Evolutionary conservation across 2,329 filamentous ascomycete species (phyloP), one percentile per base, ranked within the genome.

Genomic region (Microdochium paspali): DNA sequence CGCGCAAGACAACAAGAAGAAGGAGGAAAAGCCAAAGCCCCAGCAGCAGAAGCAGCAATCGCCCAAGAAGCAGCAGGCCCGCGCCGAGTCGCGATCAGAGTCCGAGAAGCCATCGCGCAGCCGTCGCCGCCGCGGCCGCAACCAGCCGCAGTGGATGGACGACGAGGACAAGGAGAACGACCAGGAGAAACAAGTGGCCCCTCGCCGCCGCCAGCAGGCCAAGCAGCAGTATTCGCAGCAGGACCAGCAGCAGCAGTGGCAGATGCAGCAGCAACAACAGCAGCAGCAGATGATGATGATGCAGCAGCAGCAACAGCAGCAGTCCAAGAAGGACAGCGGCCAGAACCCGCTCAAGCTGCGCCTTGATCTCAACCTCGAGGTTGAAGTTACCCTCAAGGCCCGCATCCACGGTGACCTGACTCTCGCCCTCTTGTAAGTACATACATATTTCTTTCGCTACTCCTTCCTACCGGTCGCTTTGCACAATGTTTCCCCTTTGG

Each of bases 351-450:
- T 90, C 61, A 84, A 84, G 61, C 66, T 93, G 56, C 77, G 82
- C 31, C 69, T 93, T 21, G 87, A 93, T 60, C 73, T 90, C 48
- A 93, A 93, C 65, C 71, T 93, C 49, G 87, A 93, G 55, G 76
- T 93, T 45, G 87, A 93, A 65, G 87, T 93, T 51, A 84, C 89
- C 58, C 75, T 93, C 51, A 93, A 93, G 73, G 87, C 87, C 20
- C 84, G 84, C 65, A 90, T 93, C 54, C 82, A 90, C 58, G 89
- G 89, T 60, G 89, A 94, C 68, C 68, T 94, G 53, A 90, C 87
- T 28, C 66, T 93, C 54, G 84, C 82, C 53, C 73, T 93, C 56
- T 67, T 78, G 74, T 78, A 68, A 65, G 74, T 71, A 44, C 46
- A n/a, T 10, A 12, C 32, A 44, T 7, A 13, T 28, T 18, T 28